These are phyloP conservation scores for Botryotinia globosa DNA, from an alignment of 2,329 filamentous ascomycete species.

Conservation along the genomic window DNA sequence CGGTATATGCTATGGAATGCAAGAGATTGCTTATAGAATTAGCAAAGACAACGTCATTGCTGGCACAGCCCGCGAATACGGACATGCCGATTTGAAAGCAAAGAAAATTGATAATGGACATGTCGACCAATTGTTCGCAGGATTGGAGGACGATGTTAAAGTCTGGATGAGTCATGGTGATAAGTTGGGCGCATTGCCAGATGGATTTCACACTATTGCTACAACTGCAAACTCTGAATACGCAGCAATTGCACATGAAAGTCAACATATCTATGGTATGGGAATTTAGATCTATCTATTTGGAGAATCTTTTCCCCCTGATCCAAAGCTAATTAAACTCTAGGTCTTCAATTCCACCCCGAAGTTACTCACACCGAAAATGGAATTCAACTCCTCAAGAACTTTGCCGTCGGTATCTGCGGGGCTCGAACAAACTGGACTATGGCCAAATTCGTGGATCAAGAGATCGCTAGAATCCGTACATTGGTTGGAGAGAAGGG, in stretches of 20 bases:
- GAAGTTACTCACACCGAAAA: constrained; percentile 58
- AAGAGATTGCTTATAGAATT: constrained; percentile 73
- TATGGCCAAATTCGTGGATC: constrained; percentile 78
- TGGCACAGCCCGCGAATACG: constrained; percentile 52
- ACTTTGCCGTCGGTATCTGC: constrained; percentile 85
- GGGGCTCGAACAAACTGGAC: constrained; percentile 73
- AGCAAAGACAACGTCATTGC: constrained; percentile 62
- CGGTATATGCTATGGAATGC: constrained; percentile 47
- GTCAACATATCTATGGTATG: constrained; percentile 65
- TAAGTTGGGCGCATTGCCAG: constrained; percentile 73
- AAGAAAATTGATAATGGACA: constrained; percentile 54
- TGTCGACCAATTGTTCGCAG: constrained; percentile 76
- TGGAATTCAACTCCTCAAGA: constrained; percentile 69
- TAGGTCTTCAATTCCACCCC: constrained; percentile 50
- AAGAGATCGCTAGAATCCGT: constrained; percentile 78
- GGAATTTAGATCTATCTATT: not conserved
- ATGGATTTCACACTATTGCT: constrained; percentile 70
- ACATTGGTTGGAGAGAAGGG: constrained; percentile 76
- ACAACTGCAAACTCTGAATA: constrained; percentile 73
- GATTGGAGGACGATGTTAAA: constrained; percentile 66
- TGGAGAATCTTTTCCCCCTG: not conserved
- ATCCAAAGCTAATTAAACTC: not conserved
- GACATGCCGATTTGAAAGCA: constrained; percentile 51
- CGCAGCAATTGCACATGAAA: constrained; percentile 73
- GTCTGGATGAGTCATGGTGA: constrained; percentile 89